A percentile compares a stretch with the other conserved stretches of the same genome.
Conservation (phyloP, 352 stramenopile species). For the Phytophthora aleatoria region DNA sequence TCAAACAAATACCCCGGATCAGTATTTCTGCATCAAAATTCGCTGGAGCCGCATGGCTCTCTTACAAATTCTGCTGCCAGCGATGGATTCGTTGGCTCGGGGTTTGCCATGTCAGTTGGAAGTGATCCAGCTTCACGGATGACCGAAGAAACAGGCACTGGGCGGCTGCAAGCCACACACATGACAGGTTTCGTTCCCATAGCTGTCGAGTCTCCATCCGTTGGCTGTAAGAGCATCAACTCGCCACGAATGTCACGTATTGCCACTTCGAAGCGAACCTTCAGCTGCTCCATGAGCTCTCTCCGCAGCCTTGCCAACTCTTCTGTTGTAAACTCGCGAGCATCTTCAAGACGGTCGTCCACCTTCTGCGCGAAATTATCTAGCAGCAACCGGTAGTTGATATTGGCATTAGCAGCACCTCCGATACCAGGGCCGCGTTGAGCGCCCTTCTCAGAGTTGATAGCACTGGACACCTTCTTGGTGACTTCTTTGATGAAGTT, state of each 20-base stretch:
- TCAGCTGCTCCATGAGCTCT: conserved; percentile 73
- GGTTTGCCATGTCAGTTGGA: conserved; percentile 37
- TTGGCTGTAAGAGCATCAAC: conserved; percentile 56
- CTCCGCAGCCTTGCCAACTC: conserved; percentile 64
- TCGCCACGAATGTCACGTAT: conserved; percentile 68
- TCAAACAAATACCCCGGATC: conserved; percentile 10
- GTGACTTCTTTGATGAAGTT: conserved; percentile 75
- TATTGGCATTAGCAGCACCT: conserved; percentile 45
- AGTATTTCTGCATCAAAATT: not conserved
- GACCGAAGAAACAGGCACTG: conserved; percentile 62
- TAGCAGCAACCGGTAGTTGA: conserved; percentile 72
- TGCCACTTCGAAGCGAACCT: conserved; percentile 53
- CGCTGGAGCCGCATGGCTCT: not conserved
- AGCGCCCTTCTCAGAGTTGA: conserved; percentile 51
- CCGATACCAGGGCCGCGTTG: conserved; percentile 33
- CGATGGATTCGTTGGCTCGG: conserved; percentile 29
- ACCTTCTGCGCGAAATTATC: conserved; percentile 81
- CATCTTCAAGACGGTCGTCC: conserved; percentile 68
- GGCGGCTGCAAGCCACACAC: conserved; percentile 82
- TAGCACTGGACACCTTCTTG: conserved; percentile 72
- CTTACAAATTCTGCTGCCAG: conserved; percentile 34
- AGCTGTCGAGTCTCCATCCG: conserved; percentile 70
- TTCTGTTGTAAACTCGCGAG: conserved; percentile 61
- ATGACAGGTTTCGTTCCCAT: conserved; percentile 83
- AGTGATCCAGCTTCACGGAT: conserved; percentile 61